Evolutionary conservation across 139 green algal species (phyloP).

Genomic region (Chlorella vulgaris): DNA sequence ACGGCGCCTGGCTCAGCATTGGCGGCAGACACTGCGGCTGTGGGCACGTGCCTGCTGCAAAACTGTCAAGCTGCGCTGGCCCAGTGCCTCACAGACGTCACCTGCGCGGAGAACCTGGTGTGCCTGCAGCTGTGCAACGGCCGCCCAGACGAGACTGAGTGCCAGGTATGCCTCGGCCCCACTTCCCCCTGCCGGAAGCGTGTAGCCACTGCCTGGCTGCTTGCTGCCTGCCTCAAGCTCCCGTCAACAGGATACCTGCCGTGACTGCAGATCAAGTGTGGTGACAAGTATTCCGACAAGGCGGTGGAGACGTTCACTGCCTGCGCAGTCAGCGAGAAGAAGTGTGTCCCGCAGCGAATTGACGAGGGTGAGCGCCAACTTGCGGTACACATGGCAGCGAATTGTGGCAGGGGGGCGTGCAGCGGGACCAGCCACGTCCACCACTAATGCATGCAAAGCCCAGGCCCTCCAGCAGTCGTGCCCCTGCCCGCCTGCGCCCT

Average conservation of each 20-base stretch:
- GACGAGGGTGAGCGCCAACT: slow-evolving; percentile 52
- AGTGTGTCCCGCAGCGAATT: slow-evolving; percentile 83
- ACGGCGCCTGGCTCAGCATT: not conserved
- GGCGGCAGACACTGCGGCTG: slow-evolving; percentile 51
- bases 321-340: slow-evolving; percentile 85
- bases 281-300: slow-evolving; percentile 79
- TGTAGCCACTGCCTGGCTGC: no score
- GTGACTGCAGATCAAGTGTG: slow-evolving; percentile 76
- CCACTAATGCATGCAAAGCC: no score
- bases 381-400: no score
- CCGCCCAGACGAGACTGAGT: slow-evolving; percentile 75
- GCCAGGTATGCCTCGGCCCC: slow-evolving; percentile 53
- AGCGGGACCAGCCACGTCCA: no score
- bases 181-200: no score
- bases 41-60: slow-evolving; percentile 64
- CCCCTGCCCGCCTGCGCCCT: no score
- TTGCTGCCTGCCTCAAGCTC: not conserved
- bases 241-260: not conserved
- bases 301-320: slow-evolving; percentile 83
- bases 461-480: no score
- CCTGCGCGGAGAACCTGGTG: slow-evolving; percentile 82
- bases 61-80: slow-evolving; percentile 75
- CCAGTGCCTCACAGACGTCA: slow-evolving; percentile 72
- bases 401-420: no score
- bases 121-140: slow-evolving; percentile 84